phyloP scores from a whole-genome alignment of 2,329 filamentous ascomycete genomes.

The Bipolaris bicolor region DNA sequence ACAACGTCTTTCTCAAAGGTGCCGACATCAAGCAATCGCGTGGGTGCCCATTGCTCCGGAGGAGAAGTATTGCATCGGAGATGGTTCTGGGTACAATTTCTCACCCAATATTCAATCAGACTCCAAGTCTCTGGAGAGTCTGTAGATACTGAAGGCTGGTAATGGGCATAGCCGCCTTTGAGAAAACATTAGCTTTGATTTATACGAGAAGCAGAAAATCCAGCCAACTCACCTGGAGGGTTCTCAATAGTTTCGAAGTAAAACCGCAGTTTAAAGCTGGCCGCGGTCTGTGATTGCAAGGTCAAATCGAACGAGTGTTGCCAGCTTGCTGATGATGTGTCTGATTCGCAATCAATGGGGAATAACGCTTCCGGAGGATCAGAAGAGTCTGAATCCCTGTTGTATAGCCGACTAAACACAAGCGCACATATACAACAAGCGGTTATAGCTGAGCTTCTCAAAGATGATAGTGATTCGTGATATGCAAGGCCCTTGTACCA shows the following conservation, averaged over 20 bases:
- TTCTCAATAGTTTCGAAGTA: neutral
- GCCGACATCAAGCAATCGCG: neutral
- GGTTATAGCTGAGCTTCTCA: neutral
- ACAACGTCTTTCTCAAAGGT: neutral
- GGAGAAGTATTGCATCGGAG: neutral
- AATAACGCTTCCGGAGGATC: neutral
- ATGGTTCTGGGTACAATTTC: neutral
- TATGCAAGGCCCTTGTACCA: neutral
- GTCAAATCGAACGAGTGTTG: neutral
- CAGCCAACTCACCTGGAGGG: neutral
- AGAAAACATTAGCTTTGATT: neutral
- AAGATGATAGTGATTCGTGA: neutral
- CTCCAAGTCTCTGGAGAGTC: neutral
- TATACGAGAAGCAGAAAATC: neutral
- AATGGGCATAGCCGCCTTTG: neutral
- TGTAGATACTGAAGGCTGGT: neutral
- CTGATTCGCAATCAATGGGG: neutral
- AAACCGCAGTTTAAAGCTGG: neutral
- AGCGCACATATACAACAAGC: neutral
- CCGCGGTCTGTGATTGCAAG: neutral
- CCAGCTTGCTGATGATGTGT: slow-evolving; percentile 6
- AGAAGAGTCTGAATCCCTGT: neutral
- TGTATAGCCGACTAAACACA: neutral
- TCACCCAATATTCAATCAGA: neutral
- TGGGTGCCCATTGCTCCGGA: neutral